Conservation (phyloP, 345 rosid species). For the Ricinus communis region DNA sequence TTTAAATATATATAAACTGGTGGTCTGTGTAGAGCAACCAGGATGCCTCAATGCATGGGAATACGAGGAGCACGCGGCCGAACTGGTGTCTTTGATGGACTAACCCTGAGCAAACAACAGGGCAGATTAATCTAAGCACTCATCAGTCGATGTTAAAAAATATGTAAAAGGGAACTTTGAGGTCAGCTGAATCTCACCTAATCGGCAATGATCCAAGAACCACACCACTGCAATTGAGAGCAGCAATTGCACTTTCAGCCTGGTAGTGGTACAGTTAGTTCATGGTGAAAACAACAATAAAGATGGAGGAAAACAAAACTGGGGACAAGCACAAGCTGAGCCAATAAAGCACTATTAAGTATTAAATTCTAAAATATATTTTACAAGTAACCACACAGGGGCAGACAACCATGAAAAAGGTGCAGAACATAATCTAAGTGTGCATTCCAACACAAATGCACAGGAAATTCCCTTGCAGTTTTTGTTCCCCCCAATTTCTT, state of each 20-base stretch:
- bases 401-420: no score
- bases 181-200: conserved; percentile 46
- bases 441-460: not conserved
- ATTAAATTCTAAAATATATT: not conserved
- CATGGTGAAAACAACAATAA: not conserved
- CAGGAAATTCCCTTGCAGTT: not conserved
- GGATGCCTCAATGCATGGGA: conserved; percentile 50
- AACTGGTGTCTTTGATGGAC: conserved; percentile 98
- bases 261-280: conserved; percentile 21
- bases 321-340: not conserved
- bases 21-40: conserved; percentile 13
- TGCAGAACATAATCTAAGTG: no score
- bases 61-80: conserved; percentile 85
- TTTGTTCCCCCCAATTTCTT: not conserved
- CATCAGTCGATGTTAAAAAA: not conserved
- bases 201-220: conserved; percentile 87
- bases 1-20: conserved; percentile 29
- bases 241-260: conserved; percentile 98
- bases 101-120: conserved; percentile 55
- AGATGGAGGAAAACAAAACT: not conserved
- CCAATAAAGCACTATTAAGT: not conserved
- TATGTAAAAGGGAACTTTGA: not conserved
- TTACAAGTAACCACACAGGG: not conserved
- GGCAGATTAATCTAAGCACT: not conserved
- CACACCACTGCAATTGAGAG: conserved; percentile 93